Conservation (phyloP, 305 asterid species). For the Nicotiana rustica region DNA sequence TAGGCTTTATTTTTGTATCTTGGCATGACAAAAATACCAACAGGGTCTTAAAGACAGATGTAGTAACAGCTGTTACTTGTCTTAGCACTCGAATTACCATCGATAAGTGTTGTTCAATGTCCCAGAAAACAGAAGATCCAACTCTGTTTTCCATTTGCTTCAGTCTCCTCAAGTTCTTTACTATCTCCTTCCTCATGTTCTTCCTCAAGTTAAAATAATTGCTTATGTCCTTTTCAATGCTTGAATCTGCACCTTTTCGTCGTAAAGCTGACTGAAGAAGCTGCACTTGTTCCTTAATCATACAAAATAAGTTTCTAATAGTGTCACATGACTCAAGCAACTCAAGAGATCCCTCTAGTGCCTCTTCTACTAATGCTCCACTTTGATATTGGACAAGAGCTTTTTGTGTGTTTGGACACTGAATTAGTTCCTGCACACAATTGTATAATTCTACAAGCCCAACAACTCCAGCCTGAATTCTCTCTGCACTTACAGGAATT, state of each 20-base stretch:
- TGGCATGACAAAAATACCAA: slow-evolving; percentile 49
- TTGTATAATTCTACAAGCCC: slow-evolving; percentile 57
- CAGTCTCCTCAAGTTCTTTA: slow-evolving; percentile 46
- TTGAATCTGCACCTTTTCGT: slow-evolving; percentile 53
- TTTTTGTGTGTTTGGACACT: slow-evolving; percentile 46
- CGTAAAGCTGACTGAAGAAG: slow-evolving; percentile 63
- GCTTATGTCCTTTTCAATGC: slow-evolving; percentile 42
- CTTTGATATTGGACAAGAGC: slow-evolving; percentile 39
- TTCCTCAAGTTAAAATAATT: slow-evolving; percentile 48
- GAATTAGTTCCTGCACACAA: slow-evolving; percentile 49
- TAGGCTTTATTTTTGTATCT: slow-evolving; percentile 2
- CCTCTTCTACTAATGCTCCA: slow-evolving; percentile 40
- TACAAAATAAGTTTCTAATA: slow-evolving; percentile 49
- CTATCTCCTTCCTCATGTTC: slow-evolving; percentile 44
- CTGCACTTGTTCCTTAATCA: slow-evolving; percentile 51
- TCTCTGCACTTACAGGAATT: slow-evolving; percentile 34
- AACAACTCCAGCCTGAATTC: slow-evolving; percentile 50
- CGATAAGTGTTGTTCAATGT: not conserved
- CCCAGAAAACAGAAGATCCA: slow-evolving; percentile 28
- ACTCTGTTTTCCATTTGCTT: slow-evolving; percentile 47
- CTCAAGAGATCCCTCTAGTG: slow-evolving; percentile 48
- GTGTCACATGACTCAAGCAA: slow-evolving; percentile 62
- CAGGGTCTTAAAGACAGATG: slow-evolving; percentile 43
- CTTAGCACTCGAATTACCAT: slow-evolving; percentile 36
- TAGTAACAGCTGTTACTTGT: slow-evolving; percentile 37